Evolutionary conservation across 306 rosid genomes (phyloP).

Genomic region (Malus domestica): ASM211411v1 NC_041802.1:19676001-19676500

Average conservation of each 20-base stretch:
- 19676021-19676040: slow-evolving; percentile 22
- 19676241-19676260: slow-evolving; percentile 17
- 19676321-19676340: slow-evolving; percentile 19
- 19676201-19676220: slow-evolving; percentile 22
- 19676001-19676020: slow-evolving; percentile 20
- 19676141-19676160: slow-evolving; percentile 16
- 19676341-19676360: slow-evolving; percentile 17
- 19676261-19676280: slow-evolving; percentile 17
- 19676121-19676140: slow-evolving; percentile 12
- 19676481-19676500: slow-evolving; percentile 7
- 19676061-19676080: slow-evolving; percentile 22
- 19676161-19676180: slow-evolving; percentile 20
- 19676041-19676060: slow-evolving; percentile 13
- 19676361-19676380: slow-evolving; percentile 32
- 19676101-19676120: slow-evolving; percentile 9
- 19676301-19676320: slow-evolving; percentile 7
- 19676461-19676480: slow-evolving; percentile 15
- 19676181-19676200: slow-evolving; percentile 21
- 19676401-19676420: slow-evolving; percentile 2
- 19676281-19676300: slow-evolving; percentile 15
- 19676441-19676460: slow-evolving; percentile 14
- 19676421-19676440: slow-evolving; percentile 14
- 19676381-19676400: slow-evolving; percentile 18
- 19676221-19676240: slow-evolving; percentile 23
- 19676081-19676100: slow-evolving; percentile 14